Base-by-base conservation (phyloP, 2,329 filamentous ascomycete species). In the Alternaria longipes region DNA sequence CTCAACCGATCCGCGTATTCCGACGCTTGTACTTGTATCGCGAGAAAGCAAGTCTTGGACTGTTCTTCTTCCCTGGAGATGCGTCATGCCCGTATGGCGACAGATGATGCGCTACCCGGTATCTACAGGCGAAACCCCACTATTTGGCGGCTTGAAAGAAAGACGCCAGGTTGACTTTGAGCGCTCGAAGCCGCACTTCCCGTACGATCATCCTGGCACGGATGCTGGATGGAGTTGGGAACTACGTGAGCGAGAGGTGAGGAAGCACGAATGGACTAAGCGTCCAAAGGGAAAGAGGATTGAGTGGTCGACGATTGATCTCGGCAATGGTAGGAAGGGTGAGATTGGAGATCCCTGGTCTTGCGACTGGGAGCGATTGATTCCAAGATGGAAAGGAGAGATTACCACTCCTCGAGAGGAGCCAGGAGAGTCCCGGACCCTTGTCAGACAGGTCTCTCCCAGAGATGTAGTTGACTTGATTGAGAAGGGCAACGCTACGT, bases 41-140 rank as follows among this genome's bases (percentile, higher is more conserved):
- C 85, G 87, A 4, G 79, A 80, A 38, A 81, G 83, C 56, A 76
- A 68, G 1, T 89, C 85, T 0, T 98, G 93, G 93, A 95, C 90
- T 0, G 76, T 98, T 1, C 83, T 98, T 24, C 85, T 95, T 3
- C 95, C 95, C 0, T 97, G 94, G 93, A 93, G 92, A 74, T 97
- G 92, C 70, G 90, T 98, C 36, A 83, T 88, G 36, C 88, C 92
- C 0, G 84, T 97, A 32, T 99, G 95, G 95, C 90, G 94, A 70
- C 89, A 88, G 47, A 80, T 98, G 14, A 90, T 97, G 80, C 93
- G 93, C 73, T 93, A 90, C 61, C 92, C 92, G 0, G 83, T 96
- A 0, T 91, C 89, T 0, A 91, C 89, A 1, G 93, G 93, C 8
- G 90, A 90, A 0, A 96, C 93, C 61, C 91, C 92, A 1, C 85